Evolutionary conservation across 2,329 filamentous ascomycete genomes (phyloP).

Genomic region (Neonectria sp.): DNA sequence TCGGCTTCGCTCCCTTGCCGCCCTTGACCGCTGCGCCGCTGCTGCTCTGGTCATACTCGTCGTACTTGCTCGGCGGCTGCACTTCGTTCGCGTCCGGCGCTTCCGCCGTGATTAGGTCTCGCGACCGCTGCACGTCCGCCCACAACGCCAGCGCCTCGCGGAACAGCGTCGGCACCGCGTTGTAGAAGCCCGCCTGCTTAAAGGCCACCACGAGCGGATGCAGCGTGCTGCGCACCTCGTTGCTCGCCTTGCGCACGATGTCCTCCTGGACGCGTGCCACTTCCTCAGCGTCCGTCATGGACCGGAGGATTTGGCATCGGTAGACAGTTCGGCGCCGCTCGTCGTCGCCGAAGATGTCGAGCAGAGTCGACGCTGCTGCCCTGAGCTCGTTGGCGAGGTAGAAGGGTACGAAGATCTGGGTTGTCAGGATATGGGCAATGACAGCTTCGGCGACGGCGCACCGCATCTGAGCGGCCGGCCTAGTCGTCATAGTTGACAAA

Average conservation of each 20-base stretch:
- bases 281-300: constrained; percentile 39
- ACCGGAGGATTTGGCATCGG: constrained; percentile 48
- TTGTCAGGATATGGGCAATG: constrained; percentile 41
- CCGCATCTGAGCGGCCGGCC: constrained; percentile 44
- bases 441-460: constrained; percentile 50
- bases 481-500: constrained; percentile 40
- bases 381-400: constrained; percentile 41
- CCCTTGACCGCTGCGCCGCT: constrained; percentile 5
- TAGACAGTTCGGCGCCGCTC: constrained; percentile 45
- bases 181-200: constrained; percentile 45
- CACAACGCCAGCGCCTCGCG: constrained; percentile 45
- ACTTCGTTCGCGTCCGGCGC: constrained; percentile 40
- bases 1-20: constrained; percentile 25
- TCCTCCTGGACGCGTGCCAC: constrained; percentile 40
- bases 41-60: constrained; percentile 37
- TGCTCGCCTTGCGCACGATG: constrained; percentile 46
- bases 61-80: constrained; percentile 35
- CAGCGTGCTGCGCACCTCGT: constrained; percentile 39
- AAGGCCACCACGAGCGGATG: constrained; percentile 41
- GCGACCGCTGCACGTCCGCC: constrained; percentile 44
- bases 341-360: constrained; percentile 45
- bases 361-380: constrained; percentile 36
- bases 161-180: constrained; percentile 43
- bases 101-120: constrained; percentile 45
- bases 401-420: constrained; percentile 50